Evolutionary conservation across 2,329 filamentous ascomycete genomes (phyloP).

Genomic region (Fusarium sp.): DNA sequence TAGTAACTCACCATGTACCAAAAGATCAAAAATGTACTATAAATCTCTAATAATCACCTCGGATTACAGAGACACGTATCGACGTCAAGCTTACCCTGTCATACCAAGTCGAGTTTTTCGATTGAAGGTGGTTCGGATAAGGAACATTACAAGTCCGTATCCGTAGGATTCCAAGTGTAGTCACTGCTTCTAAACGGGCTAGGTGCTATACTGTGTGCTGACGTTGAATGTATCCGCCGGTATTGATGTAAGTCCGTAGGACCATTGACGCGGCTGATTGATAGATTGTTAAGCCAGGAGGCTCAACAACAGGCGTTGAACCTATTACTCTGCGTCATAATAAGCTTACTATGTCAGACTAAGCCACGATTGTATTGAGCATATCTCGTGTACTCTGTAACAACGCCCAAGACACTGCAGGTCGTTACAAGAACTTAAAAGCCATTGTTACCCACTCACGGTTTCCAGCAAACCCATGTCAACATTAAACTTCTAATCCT

Average conservation of each 20-base stretch:
- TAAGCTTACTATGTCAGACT: not conserved
- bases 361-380: not conserved
- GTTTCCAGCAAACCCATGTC: accelerated
- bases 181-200: accelerated
- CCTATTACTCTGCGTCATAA: not conserved
- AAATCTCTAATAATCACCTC: accelerated
- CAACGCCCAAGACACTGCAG: not conserved
- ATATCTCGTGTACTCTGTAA: not conserved
- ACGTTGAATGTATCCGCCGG: not conserved
- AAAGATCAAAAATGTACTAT: not conserved
- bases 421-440: accelerated
- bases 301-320: accelerated
- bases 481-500: accelerated
- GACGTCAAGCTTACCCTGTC: not conserved
- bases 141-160: not conserved
- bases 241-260: not conserved
- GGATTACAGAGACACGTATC: accelerated
- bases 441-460: accelerated
- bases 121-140: not conserved
- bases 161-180: accelerated
- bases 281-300: accelerated
- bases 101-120: accelerated
- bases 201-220: not conserved
- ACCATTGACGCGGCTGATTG: not conserved
- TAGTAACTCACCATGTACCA: accelerated